phyloP scores from a whole-genome alignment of 1,284 basidiomycete genomes.

The Polyporus tsugae region DNA sequence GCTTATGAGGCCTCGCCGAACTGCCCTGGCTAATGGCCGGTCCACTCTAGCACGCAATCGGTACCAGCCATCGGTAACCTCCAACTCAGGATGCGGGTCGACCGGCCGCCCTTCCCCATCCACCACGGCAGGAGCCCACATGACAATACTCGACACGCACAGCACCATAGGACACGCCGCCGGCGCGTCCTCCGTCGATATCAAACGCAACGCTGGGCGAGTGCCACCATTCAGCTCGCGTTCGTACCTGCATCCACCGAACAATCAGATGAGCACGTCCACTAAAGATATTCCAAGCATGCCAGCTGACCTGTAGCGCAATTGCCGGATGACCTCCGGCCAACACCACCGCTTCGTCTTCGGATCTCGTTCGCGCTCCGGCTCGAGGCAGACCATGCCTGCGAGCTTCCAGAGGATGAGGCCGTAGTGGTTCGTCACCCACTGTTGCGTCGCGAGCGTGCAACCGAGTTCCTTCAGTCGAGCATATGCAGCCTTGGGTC shows the following conservation, averaged over 20 bases:
- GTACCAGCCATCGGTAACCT: conserved; percentile 98
- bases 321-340: conserved; percentile 81
- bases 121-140: conserved; percentile 48
- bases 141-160: conserved; percentile 76
- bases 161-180: conserved; percentile 83
- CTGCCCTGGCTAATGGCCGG: conserved; percentile 74
- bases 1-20: conserved; percentile 69
- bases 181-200: conserved; percentile 81
- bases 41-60: conserved; percentile 83
- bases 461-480: conserved; percentile 64
- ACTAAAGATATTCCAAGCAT: background rate
- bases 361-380: conserved; percentile 60
- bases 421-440: conserved; percentile 94
- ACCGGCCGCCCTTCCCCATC: conserved; percentile 51
- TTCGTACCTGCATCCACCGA: conserved; percentile 74
- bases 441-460: conserved; percentile 69
- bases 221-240: conserved; percentile 84
- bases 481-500: conserved; percentile 60
- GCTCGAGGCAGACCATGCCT: conserved; percentile 79
- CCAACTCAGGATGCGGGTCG: conserved; percentile 64
- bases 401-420: conserved; percentile 96
- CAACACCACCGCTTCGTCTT: conserved; percentile 76
- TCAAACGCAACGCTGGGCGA: conserved; percentile 82
- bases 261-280: background rate
- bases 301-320: conserved; percentile 79